These are phyloP conservation scores for Scenedesmus sp. DNA, from an alignment of 163 green algal genomes.

Conservation along the genomic window DNA sequence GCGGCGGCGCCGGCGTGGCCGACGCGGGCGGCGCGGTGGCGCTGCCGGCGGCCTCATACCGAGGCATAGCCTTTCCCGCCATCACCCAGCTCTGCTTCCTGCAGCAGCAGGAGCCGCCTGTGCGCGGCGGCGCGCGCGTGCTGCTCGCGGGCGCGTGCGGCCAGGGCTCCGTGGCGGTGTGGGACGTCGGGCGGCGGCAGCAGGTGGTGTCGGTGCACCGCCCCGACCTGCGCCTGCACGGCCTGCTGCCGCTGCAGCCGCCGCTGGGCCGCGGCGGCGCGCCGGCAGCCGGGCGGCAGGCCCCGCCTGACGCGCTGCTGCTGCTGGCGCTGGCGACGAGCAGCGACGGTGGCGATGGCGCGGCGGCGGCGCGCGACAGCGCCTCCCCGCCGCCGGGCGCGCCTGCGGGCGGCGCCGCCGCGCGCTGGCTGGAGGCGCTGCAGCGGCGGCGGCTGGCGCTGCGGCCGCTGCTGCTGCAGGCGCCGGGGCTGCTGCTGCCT, in stretches of 20 bases:
- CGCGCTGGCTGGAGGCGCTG: neutral
- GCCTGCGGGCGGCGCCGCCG: neutral
- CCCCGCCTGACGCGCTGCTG: neutral
- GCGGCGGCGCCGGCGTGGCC: neutral
- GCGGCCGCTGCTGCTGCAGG: conserved; percentile 24
- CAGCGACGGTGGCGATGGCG: neutral
- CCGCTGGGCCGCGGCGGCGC: neutral
- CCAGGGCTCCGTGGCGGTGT: conserved; percentile 28
- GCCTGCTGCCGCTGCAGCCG: conserved; percentile 13
- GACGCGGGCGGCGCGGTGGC: neutral
- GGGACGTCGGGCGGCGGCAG: conserved; percentile 34
- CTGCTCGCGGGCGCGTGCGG: conserved; percentile 30
- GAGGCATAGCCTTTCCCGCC: conserved; percentile 16
- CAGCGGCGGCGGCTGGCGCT: conserved; percentile 6
- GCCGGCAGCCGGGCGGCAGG: neutral
- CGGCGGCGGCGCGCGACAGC: neutral
- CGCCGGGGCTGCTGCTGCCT: neutral
- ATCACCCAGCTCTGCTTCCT: conserved; percentile 26
- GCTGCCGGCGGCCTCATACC: conserved; percentile 23
- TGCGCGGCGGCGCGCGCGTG: neutral
- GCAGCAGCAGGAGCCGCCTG: conserved; percentile 23
- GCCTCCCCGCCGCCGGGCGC: neutral
- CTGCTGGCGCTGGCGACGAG: conserved; percentile 18
- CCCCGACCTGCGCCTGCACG: conserved; percentile 4
- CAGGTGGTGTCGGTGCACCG: conserved; percentile 31